phyloP scores from a whole-genome alignment of 805 yeast species.

The Blastobotrys chiropterorum region DNA sequence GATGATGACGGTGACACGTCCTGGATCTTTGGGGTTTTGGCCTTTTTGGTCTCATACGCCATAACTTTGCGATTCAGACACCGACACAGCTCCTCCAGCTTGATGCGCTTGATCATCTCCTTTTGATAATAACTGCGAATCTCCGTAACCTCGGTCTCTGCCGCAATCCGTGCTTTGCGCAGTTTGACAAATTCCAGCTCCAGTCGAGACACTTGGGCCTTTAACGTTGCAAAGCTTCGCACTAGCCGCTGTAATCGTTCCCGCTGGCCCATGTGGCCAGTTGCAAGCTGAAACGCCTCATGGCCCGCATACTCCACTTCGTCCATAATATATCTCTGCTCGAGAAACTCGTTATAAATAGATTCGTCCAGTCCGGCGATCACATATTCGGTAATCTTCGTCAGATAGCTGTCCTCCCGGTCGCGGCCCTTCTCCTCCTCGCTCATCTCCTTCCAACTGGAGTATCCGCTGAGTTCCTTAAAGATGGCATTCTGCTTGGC shows the following conservation, averaged over 20 bases:
- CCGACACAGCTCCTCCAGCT: constrained; percentile 1
- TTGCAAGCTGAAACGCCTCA: background rate
- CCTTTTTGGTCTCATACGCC: background rate
- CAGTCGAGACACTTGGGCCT: constrained; percentile 9
- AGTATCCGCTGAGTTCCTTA: constrained; percentile 19
- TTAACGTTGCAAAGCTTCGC: constrained; percentile 5
- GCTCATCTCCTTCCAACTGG: constrained; percentile 7
- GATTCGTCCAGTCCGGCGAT: constrained; percentile 27
- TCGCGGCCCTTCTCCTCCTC: constrained; percentile 4
- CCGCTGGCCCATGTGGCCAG: background rate
- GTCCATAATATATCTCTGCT: constrained; percentile 11
- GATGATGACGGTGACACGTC: too few species aligned
- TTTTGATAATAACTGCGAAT: background rate
- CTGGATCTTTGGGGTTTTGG: too few species aligned
- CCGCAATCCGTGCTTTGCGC: constrained; percentile 1
- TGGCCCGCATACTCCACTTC: constrained; percentile 6
- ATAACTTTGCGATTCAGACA: constrained; percentile 1
- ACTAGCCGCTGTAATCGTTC: background rate
- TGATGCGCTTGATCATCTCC: background rate
- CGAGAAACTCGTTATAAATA: constrained; percentile 21
- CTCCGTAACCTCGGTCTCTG: constrained; percentile 1
- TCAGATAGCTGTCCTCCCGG: constrained; percentile 12
- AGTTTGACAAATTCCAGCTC: constrained; percentile 8
- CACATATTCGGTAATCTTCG: constrained; percentile 19
- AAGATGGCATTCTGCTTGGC: constrained; percentile 24